Base-by-base conservation (phyloP, 169 alveolate genomes). In the Eimeria praecox region DNA sequence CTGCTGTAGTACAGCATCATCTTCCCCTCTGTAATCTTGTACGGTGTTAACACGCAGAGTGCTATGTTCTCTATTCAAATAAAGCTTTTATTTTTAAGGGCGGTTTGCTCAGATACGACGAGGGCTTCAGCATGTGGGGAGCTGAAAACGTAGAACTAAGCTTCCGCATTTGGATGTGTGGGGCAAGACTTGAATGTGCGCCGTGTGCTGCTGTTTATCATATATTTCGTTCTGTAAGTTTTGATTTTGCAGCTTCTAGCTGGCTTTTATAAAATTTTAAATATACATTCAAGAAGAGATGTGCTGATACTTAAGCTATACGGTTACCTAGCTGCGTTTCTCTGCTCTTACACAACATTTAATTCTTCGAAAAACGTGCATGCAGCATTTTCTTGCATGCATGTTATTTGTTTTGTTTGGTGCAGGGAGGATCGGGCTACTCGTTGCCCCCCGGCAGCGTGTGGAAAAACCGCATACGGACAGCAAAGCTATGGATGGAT, bases 121-220 rank as follows among this genome's bases (percentile, higher is more conserved):
- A 38, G 33, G 88, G 93, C 40, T 95, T 97, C 78, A 88, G 54
- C 38, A 77, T 92, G 54, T 97, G 98, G 98, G 98, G 98, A 14
- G 96, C 98, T 27, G 98, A 97, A 54, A 97, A 97, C 83, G 93
- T 97, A 77, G 98, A 97, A 56, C 96, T 96, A 24, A 90, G 96
- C 20, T 96, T 97, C 75, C 93, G 98, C 75, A 78, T 92, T 30
- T 97, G 98, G 98, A 95, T 93, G 97, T 97, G 98, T 82, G 98
- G 98, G 38, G 98, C 97, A 24, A 69, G 80, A 38, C 95, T 97
- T 38, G 97, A 96, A 77, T 97, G 98, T 94, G 94, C 97, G 27
- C 97, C 97, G 6, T 97, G 98, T 56, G 89, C 97, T n/a, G 73
- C 96, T 27, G 97, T 97, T 38, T 95, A 87, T 89, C 98, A 97